Evolutionary conservation across 2,329 filamentous ascomycete species (phyloP), one percentile per base, ranked within the genome.

Genomic region (Cladosporium sp.): DNA sequence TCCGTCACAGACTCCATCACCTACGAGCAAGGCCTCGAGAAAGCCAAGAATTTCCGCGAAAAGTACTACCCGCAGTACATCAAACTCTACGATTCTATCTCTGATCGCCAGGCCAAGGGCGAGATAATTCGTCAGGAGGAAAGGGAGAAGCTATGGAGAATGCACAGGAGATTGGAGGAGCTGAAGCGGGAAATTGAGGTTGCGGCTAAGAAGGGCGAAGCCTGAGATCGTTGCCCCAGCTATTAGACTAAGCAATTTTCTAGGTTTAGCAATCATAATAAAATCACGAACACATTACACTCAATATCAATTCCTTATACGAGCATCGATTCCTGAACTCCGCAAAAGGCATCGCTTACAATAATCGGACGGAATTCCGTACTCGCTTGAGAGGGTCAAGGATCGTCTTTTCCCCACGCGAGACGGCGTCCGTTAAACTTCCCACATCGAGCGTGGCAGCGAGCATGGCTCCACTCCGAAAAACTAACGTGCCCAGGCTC

Each of bases 31-130:
- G 80, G 79, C 36, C 75, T 83, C 25, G 77, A 79, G 65, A 70
- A 82, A 28, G 82, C 81, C 2, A 78, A 79, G 69, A 79, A 78
- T 58, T 89, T 89, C 75, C 69, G 70, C 49, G 86, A 87, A 71
- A 78, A 78, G 62, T 83, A 83, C 67, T 88, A 89, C 71, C 82
- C 83, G 39, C 82, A 81, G 65, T 89, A 89, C 70, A 81, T 82
- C 69, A 76, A 81, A 70, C 74, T 88, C 70, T 85, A 88, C 73
- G 82, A 83, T 71, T 74, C 77, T 68, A 70, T 81, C 67, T 75
- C 74, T 0, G 77, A 78, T n/a, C 75, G 71, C 63, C 69, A 73
- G 67, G 65, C 59, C 36, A 69, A 68, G n/a, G 72, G 75, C 13
- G 75, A 76, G 68, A 65, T 25, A 25, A 72, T 76, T 10, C 67